These are phyloP conservation scores for Colletotrichum sidae DNA, from an alignment of 2,329 filamentous ascomycete genomes.

Conservation along the genomic window DNA sequence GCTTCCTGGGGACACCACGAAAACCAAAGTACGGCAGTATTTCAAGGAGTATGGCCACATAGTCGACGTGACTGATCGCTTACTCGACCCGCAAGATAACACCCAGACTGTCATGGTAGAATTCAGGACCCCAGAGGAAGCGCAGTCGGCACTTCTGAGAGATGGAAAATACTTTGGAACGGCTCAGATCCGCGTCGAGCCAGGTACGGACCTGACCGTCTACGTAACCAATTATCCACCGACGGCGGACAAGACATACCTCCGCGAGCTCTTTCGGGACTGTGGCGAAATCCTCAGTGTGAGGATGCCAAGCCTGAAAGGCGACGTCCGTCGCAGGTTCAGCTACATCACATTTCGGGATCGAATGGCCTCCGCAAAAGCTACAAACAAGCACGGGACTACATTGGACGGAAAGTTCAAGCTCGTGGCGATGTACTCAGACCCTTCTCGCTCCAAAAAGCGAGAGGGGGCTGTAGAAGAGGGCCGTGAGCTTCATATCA, in stretches of 20 bases:
- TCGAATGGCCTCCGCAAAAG: constrained; percentile 74
- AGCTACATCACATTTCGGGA: constrained; percentile 94
- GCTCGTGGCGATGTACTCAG: constrained; percentile 84
- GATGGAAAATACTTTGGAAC: constrained; percentile 84
- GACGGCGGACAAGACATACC: constrained; percentile 76
- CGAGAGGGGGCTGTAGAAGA: constrained; percentile 87
- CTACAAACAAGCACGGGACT: constrained; percentile 78
- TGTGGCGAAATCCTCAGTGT: constrained; percentile 88
- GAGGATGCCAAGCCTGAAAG: constrained; percentile 91
- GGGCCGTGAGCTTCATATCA: constrained; percentile 86
- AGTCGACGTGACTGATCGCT: constrained; percentile 77
- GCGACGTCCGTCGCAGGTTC: constrained; percentile 88
- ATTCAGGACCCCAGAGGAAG: constrained; percentile 84
- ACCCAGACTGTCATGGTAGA: constrained; percentile 83
- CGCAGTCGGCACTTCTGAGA: constrained; percentile 81
- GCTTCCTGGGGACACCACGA: constrained; percentile 75
- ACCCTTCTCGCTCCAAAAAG: constrained; percentile 81
- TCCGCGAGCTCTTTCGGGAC: constrained; percentile 75
- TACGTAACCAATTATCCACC: constrained; percentile 93
- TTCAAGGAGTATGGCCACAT: constrained; percentile 92
- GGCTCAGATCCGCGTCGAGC: constrained; percentile 77
- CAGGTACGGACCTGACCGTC: constrained; percentile 83
- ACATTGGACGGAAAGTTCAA: constrained; percentile 75
- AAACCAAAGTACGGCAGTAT: constrained; percentile 84
- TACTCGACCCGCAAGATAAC: constrained; percentile 52